A percentile compares a stretch with the other conserved stretches of the same genome.
These are phyloP conservation scores for Kwoniella sp. DNA, from an alignment of 768 basidiomycete species.

Conservation along the genomic window DNA sequence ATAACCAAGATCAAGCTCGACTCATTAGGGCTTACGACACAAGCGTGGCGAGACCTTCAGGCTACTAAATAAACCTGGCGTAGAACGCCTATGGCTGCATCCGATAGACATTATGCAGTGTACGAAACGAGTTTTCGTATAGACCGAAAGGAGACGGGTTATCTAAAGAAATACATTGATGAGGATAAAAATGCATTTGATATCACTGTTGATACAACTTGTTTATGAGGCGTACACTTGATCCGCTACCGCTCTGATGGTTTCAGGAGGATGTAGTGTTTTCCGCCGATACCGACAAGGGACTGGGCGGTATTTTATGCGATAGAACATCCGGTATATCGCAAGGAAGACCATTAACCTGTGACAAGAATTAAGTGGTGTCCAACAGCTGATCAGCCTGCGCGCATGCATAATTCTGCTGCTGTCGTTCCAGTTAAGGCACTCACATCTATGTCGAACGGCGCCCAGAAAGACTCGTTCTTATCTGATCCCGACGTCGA, in stretches of 20 bases:
- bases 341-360: conserved; percentile 39
- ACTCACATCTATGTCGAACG: conserved; percentile 52
- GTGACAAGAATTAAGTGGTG: too few species aligned
- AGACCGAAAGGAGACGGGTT: neutral
- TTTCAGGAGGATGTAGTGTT: neutral
- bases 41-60: conserved; percentile 53
- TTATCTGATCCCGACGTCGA: conserved; percentile 25
- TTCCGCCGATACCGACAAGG: too few species aligned
- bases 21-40: conserved; percentile 59
- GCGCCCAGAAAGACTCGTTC: conserved; percentile 39
- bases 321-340: conserved; percentile 27
- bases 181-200: conserved; percentile 1
- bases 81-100: too few species aligned
- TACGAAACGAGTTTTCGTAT: too few species aligned
- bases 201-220: neutral
- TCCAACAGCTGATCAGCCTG: neutral
- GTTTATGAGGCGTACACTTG: neutral
- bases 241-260: neutral
- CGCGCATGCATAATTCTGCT: too few species aligned
- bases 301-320: conserved; percentile 1
- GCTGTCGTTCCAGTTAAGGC: neutral
- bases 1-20: conserved; percentile 76
- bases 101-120: too few species aligned
- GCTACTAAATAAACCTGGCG: conserved; percentile 42
- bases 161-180: neutral